Base-by-base conservation (phyloP, 164 flowering plant species). In the Chimonanthus salicifolius region DNA sequence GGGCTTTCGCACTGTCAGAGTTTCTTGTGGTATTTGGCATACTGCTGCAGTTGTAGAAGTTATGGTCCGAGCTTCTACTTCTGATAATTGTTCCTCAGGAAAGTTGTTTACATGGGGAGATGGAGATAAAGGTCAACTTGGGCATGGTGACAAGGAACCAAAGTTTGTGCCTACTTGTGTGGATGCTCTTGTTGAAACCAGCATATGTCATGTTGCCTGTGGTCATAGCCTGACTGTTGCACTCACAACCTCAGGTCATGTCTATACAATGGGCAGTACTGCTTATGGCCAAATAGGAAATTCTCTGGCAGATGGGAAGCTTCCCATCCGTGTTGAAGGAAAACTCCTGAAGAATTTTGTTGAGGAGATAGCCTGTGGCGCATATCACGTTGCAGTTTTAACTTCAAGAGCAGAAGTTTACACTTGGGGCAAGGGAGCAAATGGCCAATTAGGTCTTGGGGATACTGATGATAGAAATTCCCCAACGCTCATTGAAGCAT, bases 371-470 rank as follows among this genome's bases (percentile, higher is more conserved):
- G 66, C 82, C 43, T 80, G 82, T 77, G 82, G 82, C 44, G 67
- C 79, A 21, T 77, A 51, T 64, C 80, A 80, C 65, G 75, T 77
- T 20, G 78, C 82, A 33, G 80, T 74, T 15, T 49, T 80, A 48
- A 80, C 82, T 46, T 77, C 80, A 43, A 77, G 75, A 64, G 72
- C 67, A 60, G 82, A 80, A 77, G 82, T 80, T 13, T 77, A 67
- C 71, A 80, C 79, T 5, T 80, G 82, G 82, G 82, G 82, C 20
- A 80, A 62, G 64, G 82, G 82, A 20, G 79, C 75, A 47, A 80
- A 80, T 72, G 82, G 82, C 58, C 72, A 79, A 80, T 74, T 80
- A 54, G 82, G 82, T 51, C 82, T 74, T 69, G 82, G 82, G 21
- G 82, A 80, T 69, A 54, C 58, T n/a, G 82, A 77, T 51, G 79